Evolutionary conservation across 495 filamentous ascomycete species (phyloP), one percentile per base, ranked within the genome.

Genomic region (Margaritispora aquatica): DNA sequence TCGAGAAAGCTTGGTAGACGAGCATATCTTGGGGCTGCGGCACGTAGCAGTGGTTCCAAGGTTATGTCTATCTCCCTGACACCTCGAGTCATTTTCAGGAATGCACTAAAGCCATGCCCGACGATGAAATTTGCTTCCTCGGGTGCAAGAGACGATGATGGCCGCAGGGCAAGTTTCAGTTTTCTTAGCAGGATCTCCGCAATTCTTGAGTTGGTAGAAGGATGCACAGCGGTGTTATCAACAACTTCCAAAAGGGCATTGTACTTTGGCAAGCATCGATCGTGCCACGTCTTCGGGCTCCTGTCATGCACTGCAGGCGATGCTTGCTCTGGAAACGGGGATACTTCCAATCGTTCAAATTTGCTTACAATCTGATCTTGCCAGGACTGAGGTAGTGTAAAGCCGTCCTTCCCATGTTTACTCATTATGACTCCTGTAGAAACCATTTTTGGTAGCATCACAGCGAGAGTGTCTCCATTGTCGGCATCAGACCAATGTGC

Each of bases 361-460:
- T 80, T 82, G 60, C 79, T 79, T 46, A 83, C 77, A 61, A 90
- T 87, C 46, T 83, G 81, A 63, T 82, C 75, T 65, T 89, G 88
- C 83, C 86, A 89, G 1, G 81, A 79, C 59, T 81, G 77, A 17
- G 88, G 86, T 22, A 87, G 81, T 3, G 73, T 69, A 55, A 86
- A 78, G 49, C 75, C 75, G 7, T 86, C 84, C 53, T 81, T 74
- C 19, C 78, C 81, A 1, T 78, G 68, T 26, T 62, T 53, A 24
- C 61, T 68, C 15, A 62, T 49, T 21, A 84, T 65, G 8, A 75
- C 80, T 4, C 78, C 80, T 4, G 79, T 69, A 53, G 80, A 75
- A 17, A 82, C 78, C 62, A 96, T 78, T 20, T 82, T 83, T 2
- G 90, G 86, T 20, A 96, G 61, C 17, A 89, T 70, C 19, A 88